A percentile compares a stretch with the other conserved stretches of the same genome.
phyloP scores from a whole-genome alignment of 352 stramenopile species.

The Phytopythium aichiense region DNA sequence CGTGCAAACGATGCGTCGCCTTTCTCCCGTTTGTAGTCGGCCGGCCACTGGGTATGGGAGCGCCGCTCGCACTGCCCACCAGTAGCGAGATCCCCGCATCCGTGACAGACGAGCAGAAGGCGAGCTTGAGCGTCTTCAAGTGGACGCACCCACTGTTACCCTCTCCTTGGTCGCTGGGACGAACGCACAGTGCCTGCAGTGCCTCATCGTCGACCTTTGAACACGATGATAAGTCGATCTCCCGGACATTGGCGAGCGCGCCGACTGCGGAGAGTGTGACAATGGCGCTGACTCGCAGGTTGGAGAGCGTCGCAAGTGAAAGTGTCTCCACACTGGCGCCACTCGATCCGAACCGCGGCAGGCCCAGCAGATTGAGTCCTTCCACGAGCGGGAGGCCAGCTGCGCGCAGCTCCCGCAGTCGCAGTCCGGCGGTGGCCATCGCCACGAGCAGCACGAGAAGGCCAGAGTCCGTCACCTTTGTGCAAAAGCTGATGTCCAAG shows the following conservation, averaged over 20 bases:
- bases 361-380: constrained; percentile 50
- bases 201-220: constrained; percentile 50
- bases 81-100: constrained; percentile 50
- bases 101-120: constrained; percentile 50
- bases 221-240: constrained; percentile 55
- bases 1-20: not conserved
- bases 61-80: constrained; percentile 16
- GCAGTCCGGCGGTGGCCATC: constrained; percentile 14
- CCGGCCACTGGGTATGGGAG: not conserved
- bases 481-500: constrained; percentile 57
- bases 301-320: constrained; percentile 26
- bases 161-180: not conserved
- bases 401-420: constrained; percentile 31
- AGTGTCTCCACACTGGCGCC: constrained; percentile 21
- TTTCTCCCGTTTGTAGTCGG: not conserved
- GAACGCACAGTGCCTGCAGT: constrained; percentile 37
- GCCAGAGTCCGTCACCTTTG: constrained; percentile 50
- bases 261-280: constrained; percentile 37
- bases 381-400: constrained; percentile 47
- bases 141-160: constrained; percentile 16
- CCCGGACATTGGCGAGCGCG: constrained; percentile 23
- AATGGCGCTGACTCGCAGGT: constrained; percentile 39
- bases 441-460: constrained; percentile 52
- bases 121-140: constrained; percentile 36
- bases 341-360: constrained; percentile 16